A percentile compares a stretch with the other conserved stretches of the same genome.
These are phyloP conservation scores for Cladosporium cucumerinum DNA, from an alignment of 2,329 filamentous ascomycete genomes.

Conservation along the genomic window DNA sequence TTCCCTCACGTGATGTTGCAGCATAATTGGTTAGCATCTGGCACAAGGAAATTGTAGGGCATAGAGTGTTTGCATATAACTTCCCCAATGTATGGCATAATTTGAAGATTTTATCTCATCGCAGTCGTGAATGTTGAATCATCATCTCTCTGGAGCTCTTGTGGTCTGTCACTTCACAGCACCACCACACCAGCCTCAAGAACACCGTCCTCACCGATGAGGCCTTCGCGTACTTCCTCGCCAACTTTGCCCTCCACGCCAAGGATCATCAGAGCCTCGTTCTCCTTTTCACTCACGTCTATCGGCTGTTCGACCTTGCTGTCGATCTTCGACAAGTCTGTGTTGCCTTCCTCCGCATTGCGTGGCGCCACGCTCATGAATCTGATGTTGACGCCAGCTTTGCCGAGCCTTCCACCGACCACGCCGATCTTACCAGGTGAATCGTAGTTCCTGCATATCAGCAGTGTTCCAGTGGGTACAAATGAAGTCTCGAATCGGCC, in stretches of 20 bases:
- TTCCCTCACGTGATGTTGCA: background rate
- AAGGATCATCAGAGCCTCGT: slow-evolving; percentile 79
- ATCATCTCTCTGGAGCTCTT: background rate
- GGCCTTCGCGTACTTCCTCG: slow-evolving; percentile 50
- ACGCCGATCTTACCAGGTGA: slow-evolving; percentile 78
- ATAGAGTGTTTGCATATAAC: background rate
- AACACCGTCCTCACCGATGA: slow-evolving; percentile 51
- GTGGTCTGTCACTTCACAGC: slow-evolving; percentile 33
- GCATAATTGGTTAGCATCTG: background rate
- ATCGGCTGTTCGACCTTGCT: slow-evolving; percentile 16
- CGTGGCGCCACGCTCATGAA: slow-evolving; percentile 72
- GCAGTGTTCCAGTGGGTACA: slow-evolving; percentile 66
- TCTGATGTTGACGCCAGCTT: slow-evolving; percentile 70
- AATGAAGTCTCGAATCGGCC: slow-evolving; percentile 73
- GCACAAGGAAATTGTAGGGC: background rate
- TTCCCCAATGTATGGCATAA: background rate
- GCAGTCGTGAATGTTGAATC: background rate
- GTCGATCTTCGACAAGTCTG: slow-evolving; percentile 17
- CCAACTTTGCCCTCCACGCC: slow-evolving; percentile 66
- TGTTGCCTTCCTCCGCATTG: slow-evolving; percentile 29
- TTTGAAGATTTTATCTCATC: background rate
- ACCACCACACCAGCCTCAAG: slow-evolving; percentile 53
- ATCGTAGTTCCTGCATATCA: slow-evolving; percentile 81
- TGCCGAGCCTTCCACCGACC: slow-evolving; percentile 68
- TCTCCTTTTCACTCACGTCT: slow-evolving; percentile 38